Conservation (phyloP, 1,284 basidiomycete genomes). For the Ustilago hordei region DNA sequence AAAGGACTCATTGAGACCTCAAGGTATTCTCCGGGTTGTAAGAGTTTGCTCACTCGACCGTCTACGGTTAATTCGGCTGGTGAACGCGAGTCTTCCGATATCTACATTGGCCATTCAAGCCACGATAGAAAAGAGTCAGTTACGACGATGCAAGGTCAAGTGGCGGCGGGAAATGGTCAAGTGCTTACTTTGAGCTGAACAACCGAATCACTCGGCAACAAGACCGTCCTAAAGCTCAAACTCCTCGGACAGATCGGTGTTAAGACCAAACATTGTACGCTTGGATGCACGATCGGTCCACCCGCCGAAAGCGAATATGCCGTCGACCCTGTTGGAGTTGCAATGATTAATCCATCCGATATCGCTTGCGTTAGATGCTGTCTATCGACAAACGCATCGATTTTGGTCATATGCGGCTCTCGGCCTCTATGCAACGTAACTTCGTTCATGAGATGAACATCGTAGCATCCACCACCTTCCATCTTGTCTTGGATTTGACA, state of each 20-base stretch:
- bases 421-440: conserved; percentile 90
- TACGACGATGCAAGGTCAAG: conserved; percentile 71
- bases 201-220: conserved; percentile 84
- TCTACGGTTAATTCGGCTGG: conserved; percentile 92
- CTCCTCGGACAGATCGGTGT: conserved; percentile 96
- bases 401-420: conserved; percentile 90
- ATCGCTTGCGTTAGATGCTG: conserved; percentile 95
- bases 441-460: conserved; percentile 98
- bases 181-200: conserved; percentile 81
- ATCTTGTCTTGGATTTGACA: conserved; percentile 35
- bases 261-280: conserved; percentile 86
- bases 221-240: conserved; percentile 88
- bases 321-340: conserved; percentile 95
- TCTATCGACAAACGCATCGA: conserved; percentile 94
- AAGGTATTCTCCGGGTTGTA: conserved; percentile 85
- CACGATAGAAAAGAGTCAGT: no score
- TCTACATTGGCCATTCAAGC: conserved; percentile 57
- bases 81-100: conserved; percentile 84
- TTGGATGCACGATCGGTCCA: conserved; percentile 95
- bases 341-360: conserved; percentile 92
- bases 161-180: neutral
- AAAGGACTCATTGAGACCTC: conserved; percentile 85
- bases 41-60: conserved; percentile 82
- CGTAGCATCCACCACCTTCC: conserved; percentile 68
- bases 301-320: conserved; percentile 96